phyloP scores from a whole-genome alignment of 805 yeast species.

The Candida vartiovaarae region DNA sequence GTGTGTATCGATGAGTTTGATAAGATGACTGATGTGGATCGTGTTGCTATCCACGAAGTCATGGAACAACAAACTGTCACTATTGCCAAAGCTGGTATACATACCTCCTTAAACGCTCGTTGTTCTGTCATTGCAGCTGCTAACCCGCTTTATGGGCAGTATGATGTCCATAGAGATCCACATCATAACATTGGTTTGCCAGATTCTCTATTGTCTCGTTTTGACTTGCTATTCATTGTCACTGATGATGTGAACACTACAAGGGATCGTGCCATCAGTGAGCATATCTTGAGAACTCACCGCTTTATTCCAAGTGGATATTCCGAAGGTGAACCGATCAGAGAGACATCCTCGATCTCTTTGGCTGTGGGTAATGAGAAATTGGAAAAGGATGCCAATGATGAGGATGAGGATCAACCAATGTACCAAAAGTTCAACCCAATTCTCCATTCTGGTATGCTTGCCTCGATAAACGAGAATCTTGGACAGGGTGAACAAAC shows the following conservation, averaged over 20 bases:
- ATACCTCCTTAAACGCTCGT: conserved; percentile 92
- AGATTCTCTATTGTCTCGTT: conserved; percentile 93
- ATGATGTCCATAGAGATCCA: conserved; percentile 95
- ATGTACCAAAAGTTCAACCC: conserved; percentile 85
- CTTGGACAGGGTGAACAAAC: conserved; percentile 25
- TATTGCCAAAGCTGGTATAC: conserved; percentile 98
- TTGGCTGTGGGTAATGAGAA: conserved; percentile 75
- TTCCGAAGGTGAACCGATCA: conserved; percentile 87
- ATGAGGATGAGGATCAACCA: conserved; percentile 26
- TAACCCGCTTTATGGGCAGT: conserved; percentile 93
- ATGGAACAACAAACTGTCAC: conserved; percentile 99
- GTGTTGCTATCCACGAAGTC: conserved; percentile 99
- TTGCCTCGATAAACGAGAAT: conserved; percentile 23
- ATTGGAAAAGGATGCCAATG: conserved; percentile 42
- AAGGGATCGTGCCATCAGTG: conserved; percentile 81
- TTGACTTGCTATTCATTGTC: conserved; percentile 89
- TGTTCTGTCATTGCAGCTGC: conserved; percentile 98
- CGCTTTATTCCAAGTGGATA: conserved; percentile 82
- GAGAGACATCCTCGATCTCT: conserved; percentile 65
- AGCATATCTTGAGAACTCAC: conserved; percentile 92
- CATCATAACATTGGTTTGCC: conserved; percentile 95
- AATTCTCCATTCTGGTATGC: conserved; percentile 74
- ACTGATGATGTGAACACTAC: conserved; percentile 89
- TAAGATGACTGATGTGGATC: conserved; percentile 97
- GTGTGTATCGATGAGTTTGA: conserved; percentile 99